phyloP scores from a whole-genome alignment of 495 filamentous ascomycete species.

The Penicillium flavigenum region DNA sequence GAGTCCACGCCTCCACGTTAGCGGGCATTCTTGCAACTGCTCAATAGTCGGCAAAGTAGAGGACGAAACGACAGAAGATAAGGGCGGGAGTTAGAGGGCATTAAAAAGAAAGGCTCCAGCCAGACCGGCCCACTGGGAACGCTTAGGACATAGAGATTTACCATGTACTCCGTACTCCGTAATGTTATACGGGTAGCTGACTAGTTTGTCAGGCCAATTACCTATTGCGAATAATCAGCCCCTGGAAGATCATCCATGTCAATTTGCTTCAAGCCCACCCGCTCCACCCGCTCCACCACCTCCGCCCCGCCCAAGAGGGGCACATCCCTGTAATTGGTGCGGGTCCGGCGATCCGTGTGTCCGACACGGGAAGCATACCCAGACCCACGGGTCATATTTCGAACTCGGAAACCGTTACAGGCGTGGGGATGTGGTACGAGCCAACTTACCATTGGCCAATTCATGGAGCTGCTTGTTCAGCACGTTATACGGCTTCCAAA shows the following conservation, averaged over 20 bases:
- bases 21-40: slow-evolving; percentile 16
- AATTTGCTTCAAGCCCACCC: slow-evolving; percentile 1
- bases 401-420: neutral
- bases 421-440: neutral
- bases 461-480: neutral
- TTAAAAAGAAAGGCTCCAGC: slow-evolving; percentile 1
- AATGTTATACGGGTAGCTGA: neutral
- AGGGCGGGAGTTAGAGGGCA: neutral
- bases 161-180: neutral
- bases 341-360: neutral
- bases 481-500: neutral
- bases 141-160: neutral
- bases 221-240: neutral
- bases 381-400: neutral
- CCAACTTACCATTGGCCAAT: neutral
- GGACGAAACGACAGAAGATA: neutral
- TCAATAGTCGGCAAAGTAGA: neutral
- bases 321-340: neutral
- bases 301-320: neutral
- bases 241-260: slow-evolving; percentile 2
- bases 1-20: slow-evolving; percentile 45
- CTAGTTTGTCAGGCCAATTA: neutral
- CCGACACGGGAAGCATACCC: slow-evolving; percentile 2
- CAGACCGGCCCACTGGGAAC: neutral
- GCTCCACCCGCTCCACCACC: neutral